Evolutionary conservation across 257 asterid species (phyloP).

Genomic region (Rhazya stricta): DNA sequence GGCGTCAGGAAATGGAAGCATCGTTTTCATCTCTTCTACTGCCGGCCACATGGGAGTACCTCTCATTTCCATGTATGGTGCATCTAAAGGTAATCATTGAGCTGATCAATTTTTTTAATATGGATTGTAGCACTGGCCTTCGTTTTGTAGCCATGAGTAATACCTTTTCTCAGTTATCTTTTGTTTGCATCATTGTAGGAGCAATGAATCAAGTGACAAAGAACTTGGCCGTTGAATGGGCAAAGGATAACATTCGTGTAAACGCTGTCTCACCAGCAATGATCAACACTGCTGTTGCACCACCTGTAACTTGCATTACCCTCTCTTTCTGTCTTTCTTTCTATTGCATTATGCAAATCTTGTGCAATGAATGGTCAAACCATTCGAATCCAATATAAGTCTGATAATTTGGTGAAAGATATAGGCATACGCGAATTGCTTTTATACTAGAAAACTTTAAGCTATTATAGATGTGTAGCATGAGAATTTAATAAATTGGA

Average conservation of each 20-base stretch:
- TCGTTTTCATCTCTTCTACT: slow-evolving; percentile 43
- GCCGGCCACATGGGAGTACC: slow-evolving; percentile 36
- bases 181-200: not conserved
- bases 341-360: no score
- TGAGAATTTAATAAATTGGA: no score
- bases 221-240: slow-evolving; percentile 18
- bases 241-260: slow-evolving; percentile 17
- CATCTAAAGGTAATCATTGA: slow-evolving; percentile 48
- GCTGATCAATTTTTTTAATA: no score
- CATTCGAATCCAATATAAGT: no score
- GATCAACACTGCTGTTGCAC: slow-evolving; percentile 9
- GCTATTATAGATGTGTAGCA: no score
- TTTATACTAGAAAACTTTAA: no score
- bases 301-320: not conserved
- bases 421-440: no score
- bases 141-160: not conserved
- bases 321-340: not conserved
- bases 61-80: slow-evolving; percentile 24
- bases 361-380: no score
- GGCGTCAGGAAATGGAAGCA: slow-evolving; percentile 38
- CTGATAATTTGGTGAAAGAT: no score
- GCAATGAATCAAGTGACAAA: slow-evolving; percentile 20
- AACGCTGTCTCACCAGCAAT: slow-evolving; percentile 9
- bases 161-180: not conserved
- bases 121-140: no score